phyloP scores from a whole-genome alignment of 768 basidiomycete species.

The Hericium rajendrae region DNA sequence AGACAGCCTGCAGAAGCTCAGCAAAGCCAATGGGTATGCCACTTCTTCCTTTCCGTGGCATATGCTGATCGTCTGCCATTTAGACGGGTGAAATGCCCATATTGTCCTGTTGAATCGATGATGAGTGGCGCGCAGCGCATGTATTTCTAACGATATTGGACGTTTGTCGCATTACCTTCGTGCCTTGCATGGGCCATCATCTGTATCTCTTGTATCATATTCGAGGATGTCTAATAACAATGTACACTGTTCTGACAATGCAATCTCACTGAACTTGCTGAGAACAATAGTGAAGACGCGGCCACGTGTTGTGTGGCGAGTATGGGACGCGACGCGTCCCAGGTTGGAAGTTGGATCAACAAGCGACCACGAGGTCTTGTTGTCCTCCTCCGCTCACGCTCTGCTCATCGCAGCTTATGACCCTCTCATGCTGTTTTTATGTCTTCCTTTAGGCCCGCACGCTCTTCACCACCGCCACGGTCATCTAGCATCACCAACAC shows the following conservation, averaged over 20 bases:
- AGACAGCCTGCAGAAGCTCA: slow-evolving; percentile 86
- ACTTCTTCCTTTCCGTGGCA: slow-evolving; percentile 10
- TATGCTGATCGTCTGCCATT: neutral
- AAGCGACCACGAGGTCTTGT: neutral
- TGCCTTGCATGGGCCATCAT: neutral
- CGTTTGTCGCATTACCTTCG: neutral
- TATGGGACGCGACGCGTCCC: neutral
- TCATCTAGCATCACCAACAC: slow-evolving; percentile 4
- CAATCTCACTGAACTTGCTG: no score
- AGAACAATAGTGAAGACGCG: neutral
- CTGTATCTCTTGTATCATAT: neutral
- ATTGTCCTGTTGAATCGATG: slow-evolving; percentile 79
- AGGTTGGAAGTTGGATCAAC: neutral
- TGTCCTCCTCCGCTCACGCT: neutral
- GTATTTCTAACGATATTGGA: slow-evolving; percentile 38
- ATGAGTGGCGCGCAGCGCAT: slow-evolving; percentile 49
- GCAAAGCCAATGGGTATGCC: slow-evolving; percentile 77
- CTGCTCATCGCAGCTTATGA: neutral
- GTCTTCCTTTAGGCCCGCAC: slow-evolving; percentile 25
- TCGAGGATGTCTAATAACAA: neutral
- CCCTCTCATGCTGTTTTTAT: slow-evolving; percentile 12
- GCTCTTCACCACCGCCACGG: slow-evolving; percentile 20
- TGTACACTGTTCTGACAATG: no score
- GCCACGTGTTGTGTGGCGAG: slow-evolving; percentile 14
- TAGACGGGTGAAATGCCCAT: slow-evolving; percentile 93